A percentile compares a stretch with the other conserved stretches of the same genome.
Evolutionary conservation across 2,329 filamentous ascomycete species (phyloP).

Genomic region (Coniochaeta ligniaria): DNA sequence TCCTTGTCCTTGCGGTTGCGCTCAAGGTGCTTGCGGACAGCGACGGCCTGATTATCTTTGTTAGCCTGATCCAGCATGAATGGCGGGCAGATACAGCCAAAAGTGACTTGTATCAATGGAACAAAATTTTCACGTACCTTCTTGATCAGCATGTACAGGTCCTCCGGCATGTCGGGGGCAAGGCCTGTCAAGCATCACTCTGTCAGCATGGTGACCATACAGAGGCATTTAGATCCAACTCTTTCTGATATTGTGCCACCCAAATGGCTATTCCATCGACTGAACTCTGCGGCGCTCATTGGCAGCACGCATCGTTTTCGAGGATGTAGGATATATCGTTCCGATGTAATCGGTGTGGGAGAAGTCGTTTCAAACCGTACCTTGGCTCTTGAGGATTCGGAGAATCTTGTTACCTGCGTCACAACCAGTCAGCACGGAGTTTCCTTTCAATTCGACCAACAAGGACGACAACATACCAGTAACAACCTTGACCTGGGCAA

Average conservation of each 20-base stretch:
- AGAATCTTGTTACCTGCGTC: conserved; percentile 96
- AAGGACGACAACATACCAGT: conserved; percentile 62
- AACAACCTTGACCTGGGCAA: conserved; percentile 96
- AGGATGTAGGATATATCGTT: conserved; percentile 8
- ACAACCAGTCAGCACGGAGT: not conserved
- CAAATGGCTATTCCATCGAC: not conserved
- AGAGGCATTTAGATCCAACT: conserved; percentile 57
- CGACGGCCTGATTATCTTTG: conserved; percentile 62
- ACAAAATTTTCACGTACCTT: conserved; percentile 56
- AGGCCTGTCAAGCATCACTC: conserved; percentile 89
- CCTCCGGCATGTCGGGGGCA: conserved; percentile 96
- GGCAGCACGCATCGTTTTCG: conserved; percentile 6
- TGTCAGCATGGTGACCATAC: conserved; percentile 83
- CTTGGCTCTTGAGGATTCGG: conserved; percentile 93
- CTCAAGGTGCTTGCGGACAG: conserved; percentile 99
- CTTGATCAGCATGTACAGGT: conserved; percentile 99
- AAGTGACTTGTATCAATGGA: not conserved
- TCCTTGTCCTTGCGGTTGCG: conserved; percentile 99
- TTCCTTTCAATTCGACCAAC: conserved; percentile 5
- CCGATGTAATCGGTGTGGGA: conserved; percentile 14
- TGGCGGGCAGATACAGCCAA: not conserved
- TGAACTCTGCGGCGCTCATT: not conserved
- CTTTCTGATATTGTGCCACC: conserved; percentile 3
- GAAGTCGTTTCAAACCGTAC: conserved; percentile 57
- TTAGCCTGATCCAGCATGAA: not conserved